Conservation (phyloP, 768 basidiomycete genomes). For the Suillus americanus region DNA sequence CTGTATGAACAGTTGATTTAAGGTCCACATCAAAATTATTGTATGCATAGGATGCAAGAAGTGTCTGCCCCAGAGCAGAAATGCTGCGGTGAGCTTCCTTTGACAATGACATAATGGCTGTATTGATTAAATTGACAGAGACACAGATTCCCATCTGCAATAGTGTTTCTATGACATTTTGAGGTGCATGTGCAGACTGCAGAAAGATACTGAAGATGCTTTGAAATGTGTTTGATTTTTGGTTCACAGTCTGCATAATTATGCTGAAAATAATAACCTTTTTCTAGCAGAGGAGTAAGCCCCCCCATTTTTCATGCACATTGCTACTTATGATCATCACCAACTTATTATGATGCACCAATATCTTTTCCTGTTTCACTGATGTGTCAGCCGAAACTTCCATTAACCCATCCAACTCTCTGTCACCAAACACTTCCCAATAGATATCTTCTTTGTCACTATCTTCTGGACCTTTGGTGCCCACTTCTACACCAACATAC, state of each 20-base stretch:
- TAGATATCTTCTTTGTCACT: not conserved
- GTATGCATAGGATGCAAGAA: constrained; percentile 33
- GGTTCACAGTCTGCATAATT: constrained; percentile 32
- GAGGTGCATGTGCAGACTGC: constrained; percentile 28
- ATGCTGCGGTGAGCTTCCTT: constrained; percentile 19
- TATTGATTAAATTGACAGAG: constrained; percentile 25
- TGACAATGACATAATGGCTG: constrained; percentile 28
- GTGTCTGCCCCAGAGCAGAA: constrained; percentile 21
- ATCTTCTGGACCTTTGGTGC: not conserved
- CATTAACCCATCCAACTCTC: constrained; percentile 6
- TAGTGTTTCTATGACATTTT: constrained; percentile 30
- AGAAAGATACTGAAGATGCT: constrained; percentile 16
- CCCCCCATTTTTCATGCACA: not conserved
- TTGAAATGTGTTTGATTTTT: constrained; percentile 14
- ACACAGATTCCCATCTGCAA: constrained; percentile 32
- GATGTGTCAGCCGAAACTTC: not conserved
- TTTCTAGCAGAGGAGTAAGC: no score
- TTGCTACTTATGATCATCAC: not conserved
- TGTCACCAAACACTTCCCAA: constrained; percentile 9
- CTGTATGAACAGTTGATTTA: constrained; percentile 26
- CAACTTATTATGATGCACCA: not conserved
- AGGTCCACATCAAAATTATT: constrained; percentile 46
- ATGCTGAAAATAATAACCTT: constrained; percentile 1
- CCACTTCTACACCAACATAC: not conserved
- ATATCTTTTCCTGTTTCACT: not conserved